Evolutionary conservation across 140 eudicot species (phyloP).

Genomic region (Senecio squalidus): DNA sequence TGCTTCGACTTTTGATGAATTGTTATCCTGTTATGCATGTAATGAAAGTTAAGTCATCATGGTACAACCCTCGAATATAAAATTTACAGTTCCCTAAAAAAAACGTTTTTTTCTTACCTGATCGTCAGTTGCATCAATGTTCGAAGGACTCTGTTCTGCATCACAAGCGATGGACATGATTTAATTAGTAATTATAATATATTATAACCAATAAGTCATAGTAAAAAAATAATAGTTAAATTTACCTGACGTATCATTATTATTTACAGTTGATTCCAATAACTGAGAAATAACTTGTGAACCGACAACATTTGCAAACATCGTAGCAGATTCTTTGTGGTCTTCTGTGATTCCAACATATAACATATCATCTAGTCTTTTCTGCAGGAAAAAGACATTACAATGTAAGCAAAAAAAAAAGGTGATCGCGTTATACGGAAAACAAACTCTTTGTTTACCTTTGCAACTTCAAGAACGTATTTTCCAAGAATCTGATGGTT

Average conservation of each 20-base stretch:
- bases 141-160: constrained; percentile 39
- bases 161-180: constrained; percentile 14
- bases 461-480: constrained; percentile 90
- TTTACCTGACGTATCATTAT: constrained; percentile 47
- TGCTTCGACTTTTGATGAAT: constrained; percentile 20
- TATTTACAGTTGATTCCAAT: constrained; percentile 27
- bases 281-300: constrained; percentile 82
- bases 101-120: constrained; percentile 11
- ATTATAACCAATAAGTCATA: background rate
- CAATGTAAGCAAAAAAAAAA: constrained; percentile 5
- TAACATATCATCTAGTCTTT: constrained; percentile 85
- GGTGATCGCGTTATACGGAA: background rate
- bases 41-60: constrained; percentile 20
- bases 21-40: constrained; percentile 39
- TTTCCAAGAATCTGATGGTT: constrained; percentile 69
- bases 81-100: too few species aligned
- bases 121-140: constrained; percentile 17
- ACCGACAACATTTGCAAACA: constrained; percentile 94
- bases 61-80: background rate
- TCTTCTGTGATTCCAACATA: constrained; percentile 96
- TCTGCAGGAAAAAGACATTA: constrained; percentile 66
- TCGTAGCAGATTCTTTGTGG: constrained; percentile 82
- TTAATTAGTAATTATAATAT: background rate
- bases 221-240: background rate
- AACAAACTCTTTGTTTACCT: constrained; percentile 48